Evolutionary conservation across 169 alveolate species (phyloP).

Genomic region (Theileria parva): DNA sequence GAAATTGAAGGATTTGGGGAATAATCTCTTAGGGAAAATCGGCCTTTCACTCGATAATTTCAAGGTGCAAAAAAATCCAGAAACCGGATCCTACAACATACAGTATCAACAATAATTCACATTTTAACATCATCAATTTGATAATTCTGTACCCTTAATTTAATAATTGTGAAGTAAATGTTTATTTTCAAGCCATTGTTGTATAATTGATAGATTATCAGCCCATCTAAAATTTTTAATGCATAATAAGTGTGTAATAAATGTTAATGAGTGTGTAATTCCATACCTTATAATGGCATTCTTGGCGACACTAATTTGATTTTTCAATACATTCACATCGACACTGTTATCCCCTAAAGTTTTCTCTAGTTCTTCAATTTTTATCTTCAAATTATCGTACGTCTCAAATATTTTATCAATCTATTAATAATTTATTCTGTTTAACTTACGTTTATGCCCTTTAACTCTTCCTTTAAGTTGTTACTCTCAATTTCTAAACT

Average conservation of each 20-base stretch:
- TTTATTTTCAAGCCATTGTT: constrained; percentile 17
- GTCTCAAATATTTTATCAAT: neutral
- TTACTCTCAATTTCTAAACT: neutral
- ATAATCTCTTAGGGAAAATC: constrained; percentile 89
- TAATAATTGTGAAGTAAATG: constrained; percentile 11
- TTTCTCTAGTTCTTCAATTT: neutral
- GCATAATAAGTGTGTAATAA: neutral
- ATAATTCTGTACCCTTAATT: neutral
- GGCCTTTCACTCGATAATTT: constrained; percentile 92
- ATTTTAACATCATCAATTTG: neutral
- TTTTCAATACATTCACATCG: neutral
- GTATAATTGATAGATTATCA: constrained; percentile 17
- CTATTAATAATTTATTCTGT: neutral
- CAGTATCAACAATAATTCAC: constrained; percentile 82
- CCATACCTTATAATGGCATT: neutral
- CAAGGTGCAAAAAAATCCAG: constrained; percentile 89
- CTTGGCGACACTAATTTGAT: neutral
- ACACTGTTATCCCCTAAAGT: neutral
- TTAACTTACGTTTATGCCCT: neutral
- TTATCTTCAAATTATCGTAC: neutral
- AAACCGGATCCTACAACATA: constrained; percentile 90
- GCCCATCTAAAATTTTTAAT: constrained; percentile 7
- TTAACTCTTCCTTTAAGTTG: constrained; percentile 6
- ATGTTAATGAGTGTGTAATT: neutral
- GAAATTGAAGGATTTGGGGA: constrained; percentile 91